Evolutionary conservation across 257 asterid genomes (phyloP), one percentile per base, ranked within the genome.

Genomic region (Nicotiana tomentosiformis): DNA sequence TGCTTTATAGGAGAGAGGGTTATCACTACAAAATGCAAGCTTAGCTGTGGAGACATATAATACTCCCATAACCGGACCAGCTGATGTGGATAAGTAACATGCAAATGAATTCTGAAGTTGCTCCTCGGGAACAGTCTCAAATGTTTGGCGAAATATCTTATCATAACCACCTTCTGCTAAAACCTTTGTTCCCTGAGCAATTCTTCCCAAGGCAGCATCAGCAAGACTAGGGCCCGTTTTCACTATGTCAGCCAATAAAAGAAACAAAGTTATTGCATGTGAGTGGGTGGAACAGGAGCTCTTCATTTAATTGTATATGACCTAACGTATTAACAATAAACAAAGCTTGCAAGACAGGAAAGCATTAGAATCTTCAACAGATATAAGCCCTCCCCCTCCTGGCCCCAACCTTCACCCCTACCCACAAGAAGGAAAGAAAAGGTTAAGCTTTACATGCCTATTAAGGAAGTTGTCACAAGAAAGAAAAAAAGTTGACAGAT

Each of bases 141-240:
- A 97, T 80, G 98, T 91, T 84, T 91, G 98, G 74, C 89, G 91
- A 82, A 97, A 97, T 88, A 97, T 90, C 85, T 97, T 97, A 74
- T 95, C 99, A 83, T 97, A 93, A 57, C 99, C 99, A 43, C 99
- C 98, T 93, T 97, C 99, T 55, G 98, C 98, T 77, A 97, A 84
- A 82, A 95, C 94, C 89, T 97, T 97, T 77, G 99, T 97, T 83
- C 97, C 97, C 86, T 92, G 99, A 3, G 97, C 98, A 77, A 97
- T 93, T 91, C 99, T 93, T 86, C 98, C 98, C 65, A 95, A 86
- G 66, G 99, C 98, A 74, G 99, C 98, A 89, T 95, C 98, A 43
- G 98, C 85, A 86, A 97, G 77, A 84, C 99, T 97, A 49, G 98
- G 99, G 83, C 96, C 93, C 68, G 99, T 96, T 92, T 96, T 96